phyloP scores from a whole-genome alignment of 176 grass and related monocot species.

The Carex cristatella region DNA sequence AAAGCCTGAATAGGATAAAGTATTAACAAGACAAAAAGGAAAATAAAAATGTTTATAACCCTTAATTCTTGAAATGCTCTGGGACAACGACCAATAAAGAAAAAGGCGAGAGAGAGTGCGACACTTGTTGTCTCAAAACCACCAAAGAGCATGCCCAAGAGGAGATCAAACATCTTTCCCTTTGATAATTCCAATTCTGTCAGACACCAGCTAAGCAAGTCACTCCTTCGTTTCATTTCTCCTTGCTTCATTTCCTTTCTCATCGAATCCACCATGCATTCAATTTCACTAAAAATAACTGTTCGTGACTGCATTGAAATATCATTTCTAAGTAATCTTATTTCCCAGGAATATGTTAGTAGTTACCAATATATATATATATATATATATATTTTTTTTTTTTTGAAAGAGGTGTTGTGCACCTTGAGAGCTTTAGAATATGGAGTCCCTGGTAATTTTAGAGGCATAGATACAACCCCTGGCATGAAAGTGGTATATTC shows the following conservation, averaged over 20 bases:
- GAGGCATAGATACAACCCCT: slow-evolving; percentile 29
- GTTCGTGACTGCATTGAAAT: slow-evolving; percentile 19
- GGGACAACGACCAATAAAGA: slow-evolving; percentile 23
- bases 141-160: slow-evolving; percentile 39
- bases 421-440: slow-evolving; percentile 36
- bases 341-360: neutral
- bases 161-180: slow-evolving; percentile 29
- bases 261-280: slow-evolving; percentile 4
- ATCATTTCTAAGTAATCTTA: neutral
- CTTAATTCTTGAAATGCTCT: slow-evolving; percentile 24
- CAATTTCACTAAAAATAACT: slow-evolving; percentile 23
- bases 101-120: slow-evolving; percentile 25
- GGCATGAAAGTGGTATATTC: slow-evolving; percentile 34
- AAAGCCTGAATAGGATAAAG: neutral
- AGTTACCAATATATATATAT: neutral
- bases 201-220: slow-evolving; percentile 24
- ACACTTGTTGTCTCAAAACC: slow-evolving; percentile 31
- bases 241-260: slow-evolving; percentile 10
- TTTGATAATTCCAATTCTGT: slow-evolving; percentile 21
- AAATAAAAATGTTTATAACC: slow-evolving; percentile 9
- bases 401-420: neutral
- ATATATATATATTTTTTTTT: neutral
- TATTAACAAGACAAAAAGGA: neutral
- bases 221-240: neutral
- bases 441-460: slow-evolving; percentile 34